phyloP scores from a whole-genome alignment of 2,329 filamentous ascomycete genomes.

The Alternaria tenuissima region DNA sequence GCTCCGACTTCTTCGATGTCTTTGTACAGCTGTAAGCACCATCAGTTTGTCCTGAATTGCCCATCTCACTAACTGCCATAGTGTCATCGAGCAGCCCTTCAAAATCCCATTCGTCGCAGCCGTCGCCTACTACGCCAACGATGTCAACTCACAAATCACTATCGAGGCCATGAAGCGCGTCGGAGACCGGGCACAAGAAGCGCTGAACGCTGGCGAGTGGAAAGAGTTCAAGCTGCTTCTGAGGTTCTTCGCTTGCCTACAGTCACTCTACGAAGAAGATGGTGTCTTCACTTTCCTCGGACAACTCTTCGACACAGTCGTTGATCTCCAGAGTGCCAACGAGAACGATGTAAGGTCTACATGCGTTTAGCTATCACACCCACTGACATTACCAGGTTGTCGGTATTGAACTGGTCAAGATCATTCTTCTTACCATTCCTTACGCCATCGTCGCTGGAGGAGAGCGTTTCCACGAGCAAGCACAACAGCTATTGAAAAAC shows the following conservation, averaged over 20 bases:
- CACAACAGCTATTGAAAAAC: conserved; percentile 83
- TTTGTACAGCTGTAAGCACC: conserved; percentile 72
- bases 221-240: conserved; percentile 88
- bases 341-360: conserved; percentile 81
- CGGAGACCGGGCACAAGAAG: conserved; percentile 68
- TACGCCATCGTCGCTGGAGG: conserved; percentile 70
- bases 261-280: conserved; percentile 80
- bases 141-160: conserved; percentile 76
- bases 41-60: neutral
- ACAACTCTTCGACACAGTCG: conserved; percentile 90
- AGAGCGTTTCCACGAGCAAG: conserved; percentile 66
- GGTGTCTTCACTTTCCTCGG: conserved; percentile 86
- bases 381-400: conserved; percentile 57
- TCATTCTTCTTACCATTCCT: conserved; percentile 92
- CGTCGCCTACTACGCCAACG: conserved; percentile 81
- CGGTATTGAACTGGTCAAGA: conserved; percentile 88
- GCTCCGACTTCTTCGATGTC: conserved; percentile 75
- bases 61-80: conserved; percentile 40
- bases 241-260: conserved; percentile 87
- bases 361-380: neutral
- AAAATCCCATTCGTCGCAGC: conserved; percentile 96
- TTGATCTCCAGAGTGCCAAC: conserved; percentile 89
- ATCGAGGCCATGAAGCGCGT: conserved; percentile 73
- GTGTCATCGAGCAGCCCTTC: conserved; percentile 86
- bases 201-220: conserved; percentile 80